A percentile compares a stretch with the other conserved stretches of the same genome.
These are phyloP conservation scores for Lactarius pseudohatsudake DNA, from an alignment of 768 basidiomycete genomes.

Conservation along the genomic window DNA sequence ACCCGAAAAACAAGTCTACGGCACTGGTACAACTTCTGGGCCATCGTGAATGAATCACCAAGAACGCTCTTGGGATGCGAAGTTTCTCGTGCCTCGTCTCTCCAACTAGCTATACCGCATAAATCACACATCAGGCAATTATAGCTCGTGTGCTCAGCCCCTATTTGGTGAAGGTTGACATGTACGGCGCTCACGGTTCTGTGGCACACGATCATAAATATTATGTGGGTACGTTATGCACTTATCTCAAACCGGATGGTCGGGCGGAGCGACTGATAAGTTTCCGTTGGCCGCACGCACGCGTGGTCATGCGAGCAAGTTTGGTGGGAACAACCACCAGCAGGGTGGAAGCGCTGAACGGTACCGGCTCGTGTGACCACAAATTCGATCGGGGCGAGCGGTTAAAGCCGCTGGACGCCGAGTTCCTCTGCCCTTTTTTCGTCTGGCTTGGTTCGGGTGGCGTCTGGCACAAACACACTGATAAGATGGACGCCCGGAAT, in stretches of 20 bases:
- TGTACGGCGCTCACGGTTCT: neutral
- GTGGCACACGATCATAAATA: neutral
- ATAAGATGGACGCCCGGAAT: neutral
- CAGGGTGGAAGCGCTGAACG: neutral
- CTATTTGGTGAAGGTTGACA: neutral
- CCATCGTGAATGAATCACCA: neutral
- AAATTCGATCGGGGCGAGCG: neutral
- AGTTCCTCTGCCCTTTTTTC: neutral
- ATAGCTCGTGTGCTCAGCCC: neutral
- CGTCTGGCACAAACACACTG: neutral
- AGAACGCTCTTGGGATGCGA: neutral
- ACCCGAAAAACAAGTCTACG: neutral
- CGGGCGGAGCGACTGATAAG: neutral
- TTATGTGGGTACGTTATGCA: neutral
- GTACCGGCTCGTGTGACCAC: neutral
- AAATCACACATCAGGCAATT: neutral
- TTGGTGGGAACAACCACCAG: neutral
- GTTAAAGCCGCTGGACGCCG: neutral
- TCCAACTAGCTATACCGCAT: neutral
- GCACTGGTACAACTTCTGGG: too few relatives aligned
- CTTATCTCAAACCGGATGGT: neutral
- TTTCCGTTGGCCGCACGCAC: neutral
- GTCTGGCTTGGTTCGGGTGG: too few relatives aligned
- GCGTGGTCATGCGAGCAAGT: neutral
- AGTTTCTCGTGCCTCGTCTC: neutral